Conservation (phyloP, 768 basidiomycete genomes). For the Phanerochaete sordida region DNA sequence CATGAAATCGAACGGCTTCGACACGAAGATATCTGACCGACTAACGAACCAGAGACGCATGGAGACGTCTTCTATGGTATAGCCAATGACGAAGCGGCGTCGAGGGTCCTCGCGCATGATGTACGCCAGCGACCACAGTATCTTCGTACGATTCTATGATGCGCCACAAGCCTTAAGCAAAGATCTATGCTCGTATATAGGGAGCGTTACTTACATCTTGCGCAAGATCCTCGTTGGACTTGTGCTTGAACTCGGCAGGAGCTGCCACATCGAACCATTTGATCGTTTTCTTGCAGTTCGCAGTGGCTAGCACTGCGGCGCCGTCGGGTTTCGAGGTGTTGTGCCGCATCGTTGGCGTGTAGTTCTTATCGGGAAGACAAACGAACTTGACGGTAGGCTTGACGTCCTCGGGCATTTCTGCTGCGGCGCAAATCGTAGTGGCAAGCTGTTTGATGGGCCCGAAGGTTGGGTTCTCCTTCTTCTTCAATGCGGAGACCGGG, state of each 20-base stretch:
- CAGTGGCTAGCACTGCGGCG: neutral
- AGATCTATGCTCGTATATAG: neutral
- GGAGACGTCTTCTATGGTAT: neutral
- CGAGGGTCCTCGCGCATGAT: constrained; percentile 1
- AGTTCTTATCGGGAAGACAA: neutral
- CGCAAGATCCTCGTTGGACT: neutral
- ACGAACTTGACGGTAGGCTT: neutral
- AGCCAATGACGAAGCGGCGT: neutral
- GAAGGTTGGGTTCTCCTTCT: neutral
- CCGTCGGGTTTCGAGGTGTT: neutral
- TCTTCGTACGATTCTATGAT: neutral
- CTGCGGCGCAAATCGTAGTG: neutral
- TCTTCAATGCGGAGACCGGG: neutral
- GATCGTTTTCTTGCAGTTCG: too few species aligned
- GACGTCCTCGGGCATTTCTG: neutral
- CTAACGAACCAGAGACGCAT: constrained; percentile 2
- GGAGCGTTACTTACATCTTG: neutral
- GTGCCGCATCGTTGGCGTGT: neutral
- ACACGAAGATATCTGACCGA: neutral
- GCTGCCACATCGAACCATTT: neutral
- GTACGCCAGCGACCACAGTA: neutral
- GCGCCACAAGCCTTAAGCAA: neutral
- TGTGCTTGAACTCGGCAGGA: neutral
- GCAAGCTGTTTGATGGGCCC: neutral
- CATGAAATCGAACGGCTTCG: neutral